Evolutionary conservation across 371 early-diverging fungal species (phyloP).

Genomic region (Mortierella sp.): DNA sequence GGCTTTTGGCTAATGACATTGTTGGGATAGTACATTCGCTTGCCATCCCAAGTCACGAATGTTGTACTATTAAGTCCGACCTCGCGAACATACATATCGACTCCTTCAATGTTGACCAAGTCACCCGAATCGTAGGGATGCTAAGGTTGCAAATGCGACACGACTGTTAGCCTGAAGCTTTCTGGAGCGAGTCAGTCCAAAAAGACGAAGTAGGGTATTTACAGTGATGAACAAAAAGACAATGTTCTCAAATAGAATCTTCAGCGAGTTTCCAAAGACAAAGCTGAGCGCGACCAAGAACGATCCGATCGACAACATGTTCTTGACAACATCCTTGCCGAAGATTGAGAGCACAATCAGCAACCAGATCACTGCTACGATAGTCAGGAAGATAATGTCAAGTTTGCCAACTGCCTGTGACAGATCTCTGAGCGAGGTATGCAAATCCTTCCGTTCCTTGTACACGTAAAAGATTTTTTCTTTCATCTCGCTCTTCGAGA

Average conservation of each 20-base stretch:
- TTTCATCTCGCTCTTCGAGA: slow-evolving; percentile 72
- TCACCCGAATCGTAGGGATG: slow-evolving; percentile 85
- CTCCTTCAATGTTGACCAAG: slow-evolving; percentile 73
- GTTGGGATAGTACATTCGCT: slow-evolving; percentile 80
- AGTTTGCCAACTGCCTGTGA: slow-evolving; percentile 75
- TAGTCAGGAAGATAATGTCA: slow-evolving; percentile 62
- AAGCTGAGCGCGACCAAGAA: slow-evolving; percentile 68
- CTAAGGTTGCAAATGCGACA: slow-evolving; percentile 6
- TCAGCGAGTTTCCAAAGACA: slow-evolving; percentile 68
- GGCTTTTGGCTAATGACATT: slow-evolving; percentile 69
- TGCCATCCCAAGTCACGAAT: slow-evolving; percentile 75
- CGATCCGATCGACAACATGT: slow-evolving; percentile 61
- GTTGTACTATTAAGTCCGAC: slow-evolving; percentile 80
- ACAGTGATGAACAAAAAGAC: slow-evolving; percentile 65
- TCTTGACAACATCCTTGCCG: slow-evolving; percentile 56
- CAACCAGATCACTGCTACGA: slow-evolving; percentile 57
- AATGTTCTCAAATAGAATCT: slow-evolving; percentile 66
- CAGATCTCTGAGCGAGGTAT: slow-evolving; percentile 68
- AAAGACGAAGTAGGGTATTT: neutral
- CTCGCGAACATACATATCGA: slow-evolving; percentile 76
- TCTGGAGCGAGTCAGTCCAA: neutral
- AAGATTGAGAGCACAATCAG: slow-evolving; percentile 53
- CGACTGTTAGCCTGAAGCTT: too few species aligned
- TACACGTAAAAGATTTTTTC: slow-evolving; percentile 68
- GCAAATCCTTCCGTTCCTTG: slow-evolving; percentile 69